Conservation (phyloP, 306 rosid species). For the Mimosa bimucronata region DNA sequence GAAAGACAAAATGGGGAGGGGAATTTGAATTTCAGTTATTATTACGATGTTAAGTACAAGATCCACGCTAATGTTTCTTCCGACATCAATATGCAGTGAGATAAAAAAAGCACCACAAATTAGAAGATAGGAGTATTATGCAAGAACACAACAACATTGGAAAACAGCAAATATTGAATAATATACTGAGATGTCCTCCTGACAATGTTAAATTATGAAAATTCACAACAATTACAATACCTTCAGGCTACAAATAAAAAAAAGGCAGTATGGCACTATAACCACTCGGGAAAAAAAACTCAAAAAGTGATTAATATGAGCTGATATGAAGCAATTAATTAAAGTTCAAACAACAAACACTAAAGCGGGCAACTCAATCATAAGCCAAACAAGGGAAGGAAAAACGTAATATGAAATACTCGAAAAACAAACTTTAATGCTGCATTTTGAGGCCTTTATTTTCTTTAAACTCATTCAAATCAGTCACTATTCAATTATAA, state of each 20-base stretch:
- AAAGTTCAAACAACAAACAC: background rate
- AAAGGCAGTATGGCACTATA: background rate
- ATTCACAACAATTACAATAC: background rate
- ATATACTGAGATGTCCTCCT: background rate
- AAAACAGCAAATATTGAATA: background rate
- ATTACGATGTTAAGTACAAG: background rate
- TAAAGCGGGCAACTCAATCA: background rate
- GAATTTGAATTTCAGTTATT: no score
- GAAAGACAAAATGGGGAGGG: no score
- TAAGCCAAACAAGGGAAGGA: no score
- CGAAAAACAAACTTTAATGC: background rate
- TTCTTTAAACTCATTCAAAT: slow-evolving; percentile 1
- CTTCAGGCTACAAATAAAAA: background rate
- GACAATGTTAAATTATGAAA: background rate
- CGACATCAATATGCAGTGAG: background rate
- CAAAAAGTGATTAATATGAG: no score
- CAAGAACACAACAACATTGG: background rate
- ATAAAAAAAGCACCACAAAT: background rate
- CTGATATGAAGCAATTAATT: background rate
- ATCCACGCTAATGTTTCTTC: background rate
- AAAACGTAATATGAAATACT: background rate
- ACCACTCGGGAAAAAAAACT: no score
- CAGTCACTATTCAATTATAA: background rate
- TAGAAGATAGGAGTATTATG: background rate
- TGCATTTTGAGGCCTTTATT: background rate